phyloP scores from a whole-genome alignment of 257 asterid genomes.

The Plantago ovata region DNA sequence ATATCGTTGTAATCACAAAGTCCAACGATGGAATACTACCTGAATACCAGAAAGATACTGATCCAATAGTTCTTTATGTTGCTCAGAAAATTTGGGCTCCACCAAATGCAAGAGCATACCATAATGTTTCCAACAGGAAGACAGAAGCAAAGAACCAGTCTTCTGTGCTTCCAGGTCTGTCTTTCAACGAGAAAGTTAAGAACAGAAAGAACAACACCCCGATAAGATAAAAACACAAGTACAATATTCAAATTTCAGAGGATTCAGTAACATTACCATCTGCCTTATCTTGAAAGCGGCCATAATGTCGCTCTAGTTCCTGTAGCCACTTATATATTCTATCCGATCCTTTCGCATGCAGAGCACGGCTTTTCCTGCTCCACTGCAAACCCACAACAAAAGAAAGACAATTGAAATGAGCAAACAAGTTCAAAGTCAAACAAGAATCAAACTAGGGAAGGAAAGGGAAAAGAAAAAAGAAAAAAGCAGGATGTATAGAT shows the following conservation, averaged over 20 bases:
- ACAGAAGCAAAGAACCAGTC: conserved; percentile 68
- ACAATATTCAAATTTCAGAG: conserved; percentile 14
- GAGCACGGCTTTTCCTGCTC: conserved; percentile 79
- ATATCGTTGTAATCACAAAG: conserved; percentile 18
- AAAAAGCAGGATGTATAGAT: not conserved
- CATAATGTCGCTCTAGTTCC: conserved; percentile 46
- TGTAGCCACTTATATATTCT: conserved; percentile 73
- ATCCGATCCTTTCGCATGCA: conserved; percentile 83
- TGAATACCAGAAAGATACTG: conserved; percentile 84
- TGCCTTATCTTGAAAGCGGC: conserved; percentile 49
- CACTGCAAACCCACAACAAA: conserved; percentile 42
- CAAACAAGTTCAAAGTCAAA: conserved; percentile 11
- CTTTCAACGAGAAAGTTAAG: conserved; percentile 27
- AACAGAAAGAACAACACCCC: conserved; percentile 19
- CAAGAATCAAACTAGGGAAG: no score
- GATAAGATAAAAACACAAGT: conserved; percentile 8
- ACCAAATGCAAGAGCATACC: conserved; percentile 71
- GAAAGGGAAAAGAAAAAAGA: conserved; percentile 10
- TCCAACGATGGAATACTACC: conserved; percentile 37
- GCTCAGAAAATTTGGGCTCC: conserved; percentile 50
- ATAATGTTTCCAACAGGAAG: conserved; percentile 96
- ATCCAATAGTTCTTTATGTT: conserved; percentile 57
- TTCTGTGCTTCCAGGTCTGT: conserved; percentile 54
- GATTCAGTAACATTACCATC: conserved; percentile 38
- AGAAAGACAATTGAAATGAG: conserved; percentile 1